Conservation (phyloP, 768 basidiomycete genomes). For the Rhodotorula babjevae region DNA sequence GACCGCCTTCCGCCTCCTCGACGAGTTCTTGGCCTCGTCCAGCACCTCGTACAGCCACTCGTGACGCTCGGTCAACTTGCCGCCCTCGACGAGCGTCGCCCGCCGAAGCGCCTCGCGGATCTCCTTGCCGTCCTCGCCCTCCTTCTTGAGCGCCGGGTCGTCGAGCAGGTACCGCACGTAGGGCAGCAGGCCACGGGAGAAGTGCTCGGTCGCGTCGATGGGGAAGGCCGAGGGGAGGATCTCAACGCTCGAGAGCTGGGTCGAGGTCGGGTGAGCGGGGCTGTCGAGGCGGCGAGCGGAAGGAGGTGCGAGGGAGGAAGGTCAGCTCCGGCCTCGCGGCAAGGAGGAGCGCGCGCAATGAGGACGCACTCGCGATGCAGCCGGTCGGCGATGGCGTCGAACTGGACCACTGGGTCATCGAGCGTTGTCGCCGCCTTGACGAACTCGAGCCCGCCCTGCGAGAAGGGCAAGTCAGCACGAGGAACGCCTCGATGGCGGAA, state of each 20-base stretch:
- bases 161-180: slow-evolving; percentile 58
- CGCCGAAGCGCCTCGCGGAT: slow-evolving; percentile 54
- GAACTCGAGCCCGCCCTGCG: slow-evolving; percentile 81
- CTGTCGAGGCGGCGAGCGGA: slow-evolving; percentile 39
- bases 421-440: slow-evolving; percentile 71
- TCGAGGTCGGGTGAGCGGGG: slow-evolving; percentile 52
- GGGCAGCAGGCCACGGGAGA: slow-evolving; percentile 62
- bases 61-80: slow-evolving; percentile 57
- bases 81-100: slow-evolving; percentile 66
- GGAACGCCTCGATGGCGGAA: no score
- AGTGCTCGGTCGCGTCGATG: slow-evolving; percentile 71
- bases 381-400: slow-evolving; percentile 13
- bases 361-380: slow-evolving; percentile 28
- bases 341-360: no score
- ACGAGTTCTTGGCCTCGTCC: slow-evolving; percentile 38
- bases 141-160: slow-evolving; percentile 48
- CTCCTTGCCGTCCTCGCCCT: slow-evolving; percentile 45
- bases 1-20: slow-evolving; percentile 56
- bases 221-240: slow-evolving; percentile 83
- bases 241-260: slow-evolving; percentile 79
- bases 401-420: slow-evolving; percentile 60
- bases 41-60: slow-evolving; percentile 60
- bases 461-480: neutral
- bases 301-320: slow-evolving; percentile 48
- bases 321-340: slow-evolving; percentile 45